phyloP scores from a whole-genome alignment of 495 filamentous ascomycete genomes.

The Daldinia concentrica region DNA sequence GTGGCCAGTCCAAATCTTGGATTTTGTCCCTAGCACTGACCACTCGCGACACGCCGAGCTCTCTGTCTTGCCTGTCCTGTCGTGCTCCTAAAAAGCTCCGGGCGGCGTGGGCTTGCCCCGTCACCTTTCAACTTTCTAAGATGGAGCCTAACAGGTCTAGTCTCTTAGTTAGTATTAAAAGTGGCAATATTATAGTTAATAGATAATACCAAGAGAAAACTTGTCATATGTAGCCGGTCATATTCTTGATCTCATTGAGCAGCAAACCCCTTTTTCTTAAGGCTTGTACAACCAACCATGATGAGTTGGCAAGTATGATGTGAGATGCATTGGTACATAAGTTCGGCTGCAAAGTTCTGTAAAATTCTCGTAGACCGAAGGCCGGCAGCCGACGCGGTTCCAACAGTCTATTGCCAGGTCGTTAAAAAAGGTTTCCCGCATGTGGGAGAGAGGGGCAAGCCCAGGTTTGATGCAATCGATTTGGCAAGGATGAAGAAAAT shows the following conservation, averaged over 20 bases:
- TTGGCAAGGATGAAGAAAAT: slow-evolving; percentile 19
- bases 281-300: slow-evolving; percentile 6
- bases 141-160: slow-evolving; percentile 3
- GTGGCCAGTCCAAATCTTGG: slow-evolving; percentile 6
- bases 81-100: slow-evolving; percentile 26
- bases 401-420: slow-evolving; percentile 11
- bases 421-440: slow-evolving; percentile 29
- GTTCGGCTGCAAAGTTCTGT: slow-evolving; percentile 7
- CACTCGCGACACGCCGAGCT: slow-evolving; percentile 2
- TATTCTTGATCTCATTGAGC: not conserved
- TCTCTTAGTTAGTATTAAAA: not conserved
- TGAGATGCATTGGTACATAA: slow-evolving; percentile 3
- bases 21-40: slow-evolving; percentile 8
- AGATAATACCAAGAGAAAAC: slow-evolving; percentile 3
- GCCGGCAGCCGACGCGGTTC: not conserved
- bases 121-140: not conserved
- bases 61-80: not conserved
- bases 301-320: slow-evolving; percentile 23
- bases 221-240: not conserved
- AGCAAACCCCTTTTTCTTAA: not conserved
- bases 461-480: not conserved
- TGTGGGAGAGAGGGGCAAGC: slow-evolving; percentile 10
- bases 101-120: slow-evolving; percentile 7
- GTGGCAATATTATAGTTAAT: slow-evolving; percentile 1
- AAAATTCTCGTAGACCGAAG: not conserved